Evolutionary conservation across 179 eudicot genomes (phyloP).

Genomic region (Actinidia chinensis): DNA sequence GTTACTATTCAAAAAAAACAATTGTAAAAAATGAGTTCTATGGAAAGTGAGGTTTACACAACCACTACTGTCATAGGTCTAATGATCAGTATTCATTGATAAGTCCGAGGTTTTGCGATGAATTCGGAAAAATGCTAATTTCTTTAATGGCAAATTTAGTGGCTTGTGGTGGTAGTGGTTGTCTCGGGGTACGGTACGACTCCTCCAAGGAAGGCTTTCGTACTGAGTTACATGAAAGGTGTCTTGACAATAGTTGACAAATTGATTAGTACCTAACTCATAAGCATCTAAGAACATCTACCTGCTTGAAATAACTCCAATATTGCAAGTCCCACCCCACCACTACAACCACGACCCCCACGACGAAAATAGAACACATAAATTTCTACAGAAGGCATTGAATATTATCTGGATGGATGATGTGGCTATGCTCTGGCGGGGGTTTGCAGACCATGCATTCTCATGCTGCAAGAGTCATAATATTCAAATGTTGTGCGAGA

Average conservation of each 20-base stretch:
- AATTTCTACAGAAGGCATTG: too few species aligned
- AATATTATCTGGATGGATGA: too few species aligned
- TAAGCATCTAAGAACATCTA: neutral
- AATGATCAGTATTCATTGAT: neutral
- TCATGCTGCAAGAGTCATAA: too few species aligned
- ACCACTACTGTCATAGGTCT: neutral
- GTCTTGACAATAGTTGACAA: neutral
- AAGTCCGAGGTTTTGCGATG: neutral
- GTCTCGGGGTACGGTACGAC: too few species aligned
- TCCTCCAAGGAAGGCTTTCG: neutral
- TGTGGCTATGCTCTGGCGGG: too few species aligned
- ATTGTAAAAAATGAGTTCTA: neutral
- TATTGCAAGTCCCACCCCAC: neutral
- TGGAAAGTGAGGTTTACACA: neutral
- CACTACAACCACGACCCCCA: too few species aligned
- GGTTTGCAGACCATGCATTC: too few species aligned
- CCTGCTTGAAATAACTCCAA: neutral
- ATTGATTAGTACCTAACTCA: neutral
- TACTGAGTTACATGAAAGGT: neutral
- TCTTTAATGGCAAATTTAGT: slow-evolving; percentile 6
- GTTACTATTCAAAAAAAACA: neutral
- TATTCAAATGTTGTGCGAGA: neutral
- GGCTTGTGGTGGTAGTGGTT: neutral
- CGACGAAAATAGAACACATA: too few species aligned
- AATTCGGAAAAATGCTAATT: too few species aligned